Percentiles rank a stretch among this genome's conserved stretches.
These are phyloP conservation scores for Cryptococcus amylolentus DNA, from an alignment of 1,284 basidiomycete species.

Conservation along the genomic window DNA sequence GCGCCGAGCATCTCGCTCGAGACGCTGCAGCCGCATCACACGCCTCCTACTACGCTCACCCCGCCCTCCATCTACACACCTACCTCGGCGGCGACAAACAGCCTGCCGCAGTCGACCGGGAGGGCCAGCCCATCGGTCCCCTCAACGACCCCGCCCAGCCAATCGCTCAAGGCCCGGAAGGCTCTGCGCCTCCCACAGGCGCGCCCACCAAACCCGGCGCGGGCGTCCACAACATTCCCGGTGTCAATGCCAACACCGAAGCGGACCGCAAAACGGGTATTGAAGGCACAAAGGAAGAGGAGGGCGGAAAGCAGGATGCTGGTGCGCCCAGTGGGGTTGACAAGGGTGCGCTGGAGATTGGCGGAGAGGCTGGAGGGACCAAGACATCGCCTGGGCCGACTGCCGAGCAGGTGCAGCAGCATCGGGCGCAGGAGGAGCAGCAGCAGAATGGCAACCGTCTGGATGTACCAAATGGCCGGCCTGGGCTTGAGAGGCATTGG, in stretches of 20 bases:
- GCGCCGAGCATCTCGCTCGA: slow-evolving; percentile 38
- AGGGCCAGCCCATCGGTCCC: slow-evolving; percentile 22
- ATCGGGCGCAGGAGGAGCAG: not conserved
- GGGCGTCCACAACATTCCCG: slow-evolving; percentile 8
- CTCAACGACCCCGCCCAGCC: slow-evolving; percentile 29
- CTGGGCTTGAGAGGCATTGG: slow-evolving; percentile 27
- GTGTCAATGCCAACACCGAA: slow-evolving; percentile 14
- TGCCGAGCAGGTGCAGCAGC: slow-evolving; percentile 22
- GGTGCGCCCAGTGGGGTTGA: slow-evolving; percentile 32
- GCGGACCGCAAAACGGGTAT: slow-evolving; percentile 11
- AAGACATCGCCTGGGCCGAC: slow-evolving; percentile 32
- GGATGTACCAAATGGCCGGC: slow-evolving; percentile 3
- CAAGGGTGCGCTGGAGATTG: slow-evolving; percentile 30
- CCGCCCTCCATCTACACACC: slow-evolving; percentile 34
- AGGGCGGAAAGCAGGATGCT: slow-evolving; percentile 34
- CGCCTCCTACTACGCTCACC: slow-evolving; percentile 44
- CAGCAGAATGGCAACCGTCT: slow-evolving; percentile 2
- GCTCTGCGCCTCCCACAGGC: not conserved
- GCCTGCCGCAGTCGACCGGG: slow-evolving; percentile 9
- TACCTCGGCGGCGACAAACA: slow-evolving; percentile 18
- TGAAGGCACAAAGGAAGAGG: slow-evolving; percentile 31
- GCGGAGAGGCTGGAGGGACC: slow-evolving; percentile 38
- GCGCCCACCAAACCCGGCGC: not conserved
- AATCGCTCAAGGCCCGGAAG: slow-evolving; percentile 1
- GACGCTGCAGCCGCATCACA: slow-evolving; percentile 39